Percentiles rank a stretch among this genome's conserved stretches.
These are phyloP conservation scores for Cytidiella melzeri DNA, from an alignment of 768 basidiomycete species.

Conservation along the genomic window DNA sequence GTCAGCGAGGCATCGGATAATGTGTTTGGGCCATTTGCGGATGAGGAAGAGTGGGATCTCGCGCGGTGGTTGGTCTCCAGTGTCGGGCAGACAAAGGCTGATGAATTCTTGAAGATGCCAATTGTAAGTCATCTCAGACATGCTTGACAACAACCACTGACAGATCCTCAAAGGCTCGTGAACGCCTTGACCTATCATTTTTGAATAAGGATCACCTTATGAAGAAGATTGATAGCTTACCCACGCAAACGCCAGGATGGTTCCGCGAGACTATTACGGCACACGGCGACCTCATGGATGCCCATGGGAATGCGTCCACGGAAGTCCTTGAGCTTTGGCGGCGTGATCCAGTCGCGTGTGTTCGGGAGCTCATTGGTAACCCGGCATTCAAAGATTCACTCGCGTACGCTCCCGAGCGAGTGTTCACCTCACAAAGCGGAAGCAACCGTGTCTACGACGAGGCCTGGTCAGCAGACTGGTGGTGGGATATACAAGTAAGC, in stretches of 20 bases:
- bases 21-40: slow-evolving; percentile 22
- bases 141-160: no score
- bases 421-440: slow-evolving; percentile 25
- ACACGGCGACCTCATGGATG: slow-evolving; percentile 1
- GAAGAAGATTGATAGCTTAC: slow-evolving; percentile 24
- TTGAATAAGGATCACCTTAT: slow-evolving; percentile 15
- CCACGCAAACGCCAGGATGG: slow-evolving; percentile 14
- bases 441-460: slow-evolving; percentile 28
- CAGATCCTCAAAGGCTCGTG: neutral
- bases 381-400: slow-evolving; percentile 26
- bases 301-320: slow-evolving; percentile 13
- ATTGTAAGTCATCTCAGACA: slow-evolving; percentile 13
- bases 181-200: slow-evolving; percentile 6
- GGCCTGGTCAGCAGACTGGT: slow-evolving; percentile 44
- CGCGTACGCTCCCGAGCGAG: slow-evolving; percentile 29
- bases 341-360: slow-evolving; percentile 31
- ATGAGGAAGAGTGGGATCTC: slow-evolving; percentile 27
- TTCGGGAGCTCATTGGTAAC: slow-evolving; percentile 31
- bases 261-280: slow-evolving; percentile 24
- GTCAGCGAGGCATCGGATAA: neutral
- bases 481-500: slow-evolving; percentile 43
- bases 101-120: slow-evolving; percentile 27
- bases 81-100: slow-evolving; percentile 21
- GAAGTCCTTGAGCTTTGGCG: slow-evolving; percentile 29
- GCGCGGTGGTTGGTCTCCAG: slow-evolving; percentile 27